A percentile compares a stretch with the other conserved stretches of the same genome.
phyloP scores from a whole-genome alignment of 192 early-diverging fungal species.

The Kappamyces sp. region DNA sequence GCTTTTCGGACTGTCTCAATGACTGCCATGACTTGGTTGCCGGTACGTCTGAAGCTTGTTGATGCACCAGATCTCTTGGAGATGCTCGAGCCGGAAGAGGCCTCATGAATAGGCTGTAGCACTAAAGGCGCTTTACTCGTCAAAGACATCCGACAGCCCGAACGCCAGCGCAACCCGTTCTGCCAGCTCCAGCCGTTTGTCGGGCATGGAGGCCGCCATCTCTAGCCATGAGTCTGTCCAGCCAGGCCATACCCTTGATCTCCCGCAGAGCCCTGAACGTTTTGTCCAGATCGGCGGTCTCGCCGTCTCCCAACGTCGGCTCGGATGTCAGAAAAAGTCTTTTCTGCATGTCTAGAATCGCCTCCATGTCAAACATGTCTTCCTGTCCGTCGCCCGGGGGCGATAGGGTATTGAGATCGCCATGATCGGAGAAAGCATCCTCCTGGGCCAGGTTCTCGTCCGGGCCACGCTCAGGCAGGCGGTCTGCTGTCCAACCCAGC shows the following conservation, averaged over 20 bases:
- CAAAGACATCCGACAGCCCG: background rate
- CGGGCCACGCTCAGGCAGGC: background rate
- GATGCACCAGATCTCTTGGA: too few relatives aligned
- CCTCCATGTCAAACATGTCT: background rate
- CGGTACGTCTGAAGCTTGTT: too few relatives aligned
- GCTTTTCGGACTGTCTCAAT: conserved; percentile 7
- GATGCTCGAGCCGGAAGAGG: too few relatives aligned
- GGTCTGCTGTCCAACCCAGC: too few relatives aligned
- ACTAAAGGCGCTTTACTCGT: too few relatives aligned
- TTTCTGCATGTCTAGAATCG: conserved; percentile 6
- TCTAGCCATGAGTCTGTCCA: background rate
- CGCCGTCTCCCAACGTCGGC: background rate
- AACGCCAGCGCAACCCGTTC: conserved; percentile 15
- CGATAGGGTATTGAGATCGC: background rate
- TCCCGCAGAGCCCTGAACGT: background rate
- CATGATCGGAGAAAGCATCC: background rate
- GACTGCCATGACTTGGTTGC: background rate
- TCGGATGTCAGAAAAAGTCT: background rate
- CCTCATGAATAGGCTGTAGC: too few relatives aligned
- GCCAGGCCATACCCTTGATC: background rate
- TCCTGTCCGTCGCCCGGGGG: background rate
- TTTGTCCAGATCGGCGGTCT: background rate
- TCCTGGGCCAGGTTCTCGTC: background rate
- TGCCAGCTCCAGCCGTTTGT: conserved; percentile 1
- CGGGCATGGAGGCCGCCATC: background rate